Evolutionary conservation across 2,329 filamentous ascomycete genomes (phyloP).

Genomic region (Coniella lustricola): DNA sequence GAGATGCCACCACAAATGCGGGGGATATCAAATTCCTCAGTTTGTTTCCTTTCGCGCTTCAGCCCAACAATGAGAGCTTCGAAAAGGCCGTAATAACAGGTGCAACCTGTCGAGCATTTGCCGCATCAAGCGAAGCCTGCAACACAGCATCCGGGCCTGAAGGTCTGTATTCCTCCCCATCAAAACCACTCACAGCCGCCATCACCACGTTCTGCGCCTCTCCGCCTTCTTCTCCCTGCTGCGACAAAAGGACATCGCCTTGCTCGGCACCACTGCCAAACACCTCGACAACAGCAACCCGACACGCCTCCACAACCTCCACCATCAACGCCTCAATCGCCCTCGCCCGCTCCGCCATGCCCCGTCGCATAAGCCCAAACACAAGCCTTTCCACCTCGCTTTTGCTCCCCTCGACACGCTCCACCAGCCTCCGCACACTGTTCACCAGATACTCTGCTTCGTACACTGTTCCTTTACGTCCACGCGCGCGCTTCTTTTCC

Average conservation of each 20-base stretch:
- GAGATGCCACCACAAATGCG: too few relatives aligned
- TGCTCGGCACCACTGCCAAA: conserved; percentile 47
- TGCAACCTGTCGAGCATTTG: conserved; percentile 37
- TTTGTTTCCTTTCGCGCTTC: conserved; percentile 11
- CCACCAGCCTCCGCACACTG: conserved; percentile 74
- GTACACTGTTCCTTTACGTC: conserved; percentile 95
- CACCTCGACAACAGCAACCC: conserved; percentile 61
- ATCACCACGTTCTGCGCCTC: conserved; percentile 8
- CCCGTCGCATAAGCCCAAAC: conserved; percentile 67
- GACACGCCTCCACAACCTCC: conserved; percentile 67
- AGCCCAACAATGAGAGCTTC: conserved; percentile 45
- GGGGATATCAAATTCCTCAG: too few relatives aligned
- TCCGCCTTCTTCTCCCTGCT: conserved; percentile 18
- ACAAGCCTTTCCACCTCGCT: conserved; percentile 70
- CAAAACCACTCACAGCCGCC: conserved; percentile 7
- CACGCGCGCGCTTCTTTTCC: conserved; percentile 88
- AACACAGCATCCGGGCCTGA: conserved; percentile 47
- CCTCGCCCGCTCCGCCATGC: conserved; percentile 80
- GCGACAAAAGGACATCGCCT: conserved; percentile 16
- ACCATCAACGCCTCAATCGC: conserved; percentile 67
- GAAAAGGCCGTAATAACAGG: conserved; percentile 43
- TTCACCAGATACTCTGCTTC: conserved; percentile 96
- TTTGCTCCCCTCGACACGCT: conserved; percentile 67
- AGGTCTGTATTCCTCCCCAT: conserved; percentile 25
- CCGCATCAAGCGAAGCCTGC: conserved; percentile 41